These are phyloP conservation scores for Hypoxylon lenormandii DNA, from an alignment of 495 filamentous ascomycete genomes.

Conservation along the genomic window DNA sequence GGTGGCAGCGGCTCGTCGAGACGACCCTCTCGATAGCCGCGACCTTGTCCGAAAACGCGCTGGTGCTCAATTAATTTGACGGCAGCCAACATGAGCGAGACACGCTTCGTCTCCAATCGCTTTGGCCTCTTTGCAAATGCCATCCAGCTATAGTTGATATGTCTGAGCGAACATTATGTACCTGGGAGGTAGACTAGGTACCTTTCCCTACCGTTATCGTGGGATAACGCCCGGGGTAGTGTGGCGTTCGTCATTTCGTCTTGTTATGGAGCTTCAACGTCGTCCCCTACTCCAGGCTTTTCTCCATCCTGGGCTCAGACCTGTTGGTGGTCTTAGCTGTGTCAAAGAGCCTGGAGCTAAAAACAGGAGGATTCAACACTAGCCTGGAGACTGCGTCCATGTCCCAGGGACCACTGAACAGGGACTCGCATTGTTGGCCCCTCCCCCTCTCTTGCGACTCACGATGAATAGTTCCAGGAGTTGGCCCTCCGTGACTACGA, in stretches of 20 bases:
- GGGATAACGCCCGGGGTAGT: constrained; percentile 6
- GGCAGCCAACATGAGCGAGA: constrained; percentile 40
- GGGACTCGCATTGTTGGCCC: constrained; percentile 13
- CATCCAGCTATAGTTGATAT: constrained; percentile 11
- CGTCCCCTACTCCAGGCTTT: constrained; percentile 1
- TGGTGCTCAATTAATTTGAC: constrained; percentile 44
- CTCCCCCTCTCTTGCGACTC: constrained; percentile 27
- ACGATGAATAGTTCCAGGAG: neutral
- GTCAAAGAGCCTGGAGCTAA: constrained; percentile 19
- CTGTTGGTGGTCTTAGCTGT: constrained; percentile 14
- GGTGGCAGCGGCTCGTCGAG: constrained; percentile 20
- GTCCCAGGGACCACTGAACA: constrained; percentile 6
- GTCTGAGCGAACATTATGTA: neutral
- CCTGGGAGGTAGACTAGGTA: too few species aligned
- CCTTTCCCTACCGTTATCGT: constrained; percentile 6
- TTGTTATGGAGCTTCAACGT: constrained; percentile 7
- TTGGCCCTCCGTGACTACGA: neutral
- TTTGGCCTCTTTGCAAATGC: constrained; percentile 10
- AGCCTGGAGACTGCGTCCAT: neutral
- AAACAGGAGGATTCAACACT: constrained; percentile 20
- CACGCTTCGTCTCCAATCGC: constrained; percentile 24
- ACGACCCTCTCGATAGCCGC: constrained; percentile 35
- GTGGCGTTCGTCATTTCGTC: constrained; percentile 22
- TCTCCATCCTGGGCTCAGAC: constrained; percentile 30
- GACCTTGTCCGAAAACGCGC: constrained; percentile 26